These are phyloP conservation scores for Rubroshorea leprosula DNA, from an alignment of 345 rosid species.

Conservation along the genomic window DNA sequence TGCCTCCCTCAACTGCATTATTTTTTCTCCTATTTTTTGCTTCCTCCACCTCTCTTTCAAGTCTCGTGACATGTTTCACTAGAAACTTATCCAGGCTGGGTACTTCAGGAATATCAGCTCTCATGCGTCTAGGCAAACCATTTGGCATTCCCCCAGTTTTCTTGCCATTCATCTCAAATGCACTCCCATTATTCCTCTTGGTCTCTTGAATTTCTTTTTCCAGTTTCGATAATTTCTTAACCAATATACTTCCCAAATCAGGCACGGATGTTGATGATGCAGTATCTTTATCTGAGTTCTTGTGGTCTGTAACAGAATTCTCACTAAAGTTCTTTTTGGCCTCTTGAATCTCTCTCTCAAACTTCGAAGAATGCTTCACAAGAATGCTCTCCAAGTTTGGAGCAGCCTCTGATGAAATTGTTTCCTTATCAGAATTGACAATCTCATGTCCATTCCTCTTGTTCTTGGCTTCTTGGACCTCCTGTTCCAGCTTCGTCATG, in stretches of 20 bases:
- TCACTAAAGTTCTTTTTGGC: constrained; percentile 24
- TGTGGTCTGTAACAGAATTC: constrained; percentile 13
- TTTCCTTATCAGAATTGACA: constrained; percentile 11
- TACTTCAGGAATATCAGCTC: constrained; percentile 27
- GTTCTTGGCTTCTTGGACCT: constrained; percentile 73
- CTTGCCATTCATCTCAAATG: constrained; percentile 27
- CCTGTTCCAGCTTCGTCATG: constrained; percentile 72
- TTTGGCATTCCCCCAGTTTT: constrained; percentile 18
- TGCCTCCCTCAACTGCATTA: constrained; percentile 17
- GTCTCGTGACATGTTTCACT: constrained; percentile 62
- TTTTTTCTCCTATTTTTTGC: constrained; percentile 53
- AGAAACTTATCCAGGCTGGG: constrained; percentile 74
- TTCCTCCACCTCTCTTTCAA: constrained; percentile 82
- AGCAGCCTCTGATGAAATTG: constrained; percentile 19
- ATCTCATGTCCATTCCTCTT: constrained; percentile 29
- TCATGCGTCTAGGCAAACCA: constrained; percentile 11
- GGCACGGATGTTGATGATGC: constrained; percentile 29
- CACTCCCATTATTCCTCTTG: constrained; percentile 33
- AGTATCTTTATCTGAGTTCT: constrained; percentile 21
- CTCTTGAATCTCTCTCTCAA: constrained; percentile 56
- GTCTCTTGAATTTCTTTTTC: constrained; percentile 57
- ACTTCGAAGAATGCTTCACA: constrained; percentile 53
- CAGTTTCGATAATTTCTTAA: constrained; percentile 55
- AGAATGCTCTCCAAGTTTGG: constrained; percentile 52
- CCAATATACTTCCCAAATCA: constrained; percentile 56